Percentiles rank a stretch among this genome's conserved stretches.
Evolutionary conservation across 2,329 filamentous ascomycete genomes (phyloP).

Genomic region (Aspergillus proliferans): DNA sequence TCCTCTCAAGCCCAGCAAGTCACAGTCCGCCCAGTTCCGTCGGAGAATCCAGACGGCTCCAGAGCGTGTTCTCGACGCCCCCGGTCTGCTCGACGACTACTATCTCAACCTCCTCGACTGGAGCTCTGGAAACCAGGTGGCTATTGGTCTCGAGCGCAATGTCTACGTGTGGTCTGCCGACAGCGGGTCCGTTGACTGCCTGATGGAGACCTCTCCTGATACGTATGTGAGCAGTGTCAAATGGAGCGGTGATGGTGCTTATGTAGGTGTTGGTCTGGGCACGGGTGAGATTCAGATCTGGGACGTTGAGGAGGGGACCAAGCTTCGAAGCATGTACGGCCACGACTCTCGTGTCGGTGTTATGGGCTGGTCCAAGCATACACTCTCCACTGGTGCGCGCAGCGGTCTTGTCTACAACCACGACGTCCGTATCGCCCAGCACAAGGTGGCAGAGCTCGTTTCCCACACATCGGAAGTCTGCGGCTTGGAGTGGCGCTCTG

Average conservation of each 20-base stretch:
- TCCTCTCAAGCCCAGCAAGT: slow-evolving; percentile 71
- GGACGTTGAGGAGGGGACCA: slow-evolving; percentile 91
- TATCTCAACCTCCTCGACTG: slow-evolving; percentile 98
- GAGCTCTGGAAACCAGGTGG: slow-evolving; percentile 96
- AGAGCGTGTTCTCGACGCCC: slow-evolving; percentile 92
- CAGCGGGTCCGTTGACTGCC: slow-evolving; percentile 77
- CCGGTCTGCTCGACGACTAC: slow-evolving; percentile 95
- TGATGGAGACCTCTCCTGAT: slow-evolving; percentile 80
- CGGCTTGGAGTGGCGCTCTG: slow-evolving; percentile 93
- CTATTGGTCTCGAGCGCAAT: slow-evolving; percentile 91
- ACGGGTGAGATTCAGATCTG: slow-evolving; percentile 98
- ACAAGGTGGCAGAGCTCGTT: slow-evolving; percentile 95
- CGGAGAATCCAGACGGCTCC: slow-evolving; percentile 90
- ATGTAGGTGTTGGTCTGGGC: slow-evolving; percentile 90
- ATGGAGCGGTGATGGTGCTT: slow-evolving; percentile 95
- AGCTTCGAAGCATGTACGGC: slow-evolving; percentile 97
- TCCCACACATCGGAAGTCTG: slow-evolving; percentile 98
- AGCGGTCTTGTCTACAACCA: slow-evolving; percentile 97
- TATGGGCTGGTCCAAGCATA: slow-evolving; percentile 99
- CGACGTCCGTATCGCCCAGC: slow-evolving; percentile 92
- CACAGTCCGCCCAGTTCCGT: slow-evolving; percentile 75
- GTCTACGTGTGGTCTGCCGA: slow-evolving; percentile 99
- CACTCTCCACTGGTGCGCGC: slow-evolving; percentile 88
- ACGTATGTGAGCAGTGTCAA: slow-evolving; percentile 98
- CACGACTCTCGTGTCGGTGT: slow-evolving; percentile 95